Base-by-base conservation (phyloP, 2,329 filamentous ascomycete genomes). In the Rhynchosporium secalis region DNA sequence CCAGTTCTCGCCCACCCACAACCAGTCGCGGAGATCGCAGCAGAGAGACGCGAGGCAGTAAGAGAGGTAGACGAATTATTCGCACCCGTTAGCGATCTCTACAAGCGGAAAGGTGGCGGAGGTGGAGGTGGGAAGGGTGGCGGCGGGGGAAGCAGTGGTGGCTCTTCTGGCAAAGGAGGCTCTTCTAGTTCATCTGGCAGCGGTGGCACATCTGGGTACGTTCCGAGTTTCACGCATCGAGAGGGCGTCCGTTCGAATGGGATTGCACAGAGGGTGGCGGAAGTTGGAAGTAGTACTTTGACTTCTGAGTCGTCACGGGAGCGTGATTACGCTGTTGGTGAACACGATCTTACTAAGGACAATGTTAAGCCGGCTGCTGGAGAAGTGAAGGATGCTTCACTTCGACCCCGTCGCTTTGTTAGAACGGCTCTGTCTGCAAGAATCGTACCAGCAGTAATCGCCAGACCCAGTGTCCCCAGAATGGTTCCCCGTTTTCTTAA, bases 71-170 rank as follows among this genome's bases (percentile, higher is more conserved):
- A 62, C 9, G 33, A 33, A 33, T 29, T 61, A 12, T 56, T 57
- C 31, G 55, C 52, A 38, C 67, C 68, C 33, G 56, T 58, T 5
- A 62, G 56, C 58, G 78, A 85, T 38, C 74, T 87, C 28, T 86
- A 79, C 77, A 86, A 85, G 77, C 80, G 85, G 66, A 83, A 83
- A 69, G 85, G 85, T 41, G 85, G 85, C 54, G 85, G 84, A 6
- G 83, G 82, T 8, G 76, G 81, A 10, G 81, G 83, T 55, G 77
- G 79, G 20, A 75, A 79, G 62, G 79, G 80, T 9, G 75, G 74
- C 28, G 62, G 67, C 33, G 56, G 57, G 12, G 46, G 56, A 26
- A 40, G 56, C 41, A 59, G 57, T 33, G 60, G 58, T 15, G 58
- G 64, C 40, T 66, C 63, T 57, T 59, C 58, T 6, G 56, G 57